A percentile compares a stretch with the other conserved stretches of the same genome.
These are phyloP conservation scores for Globisporangium acanthophoron DNA, from an alignment of 352 stramenopile species.

Conservation along the genomic window DNA sequence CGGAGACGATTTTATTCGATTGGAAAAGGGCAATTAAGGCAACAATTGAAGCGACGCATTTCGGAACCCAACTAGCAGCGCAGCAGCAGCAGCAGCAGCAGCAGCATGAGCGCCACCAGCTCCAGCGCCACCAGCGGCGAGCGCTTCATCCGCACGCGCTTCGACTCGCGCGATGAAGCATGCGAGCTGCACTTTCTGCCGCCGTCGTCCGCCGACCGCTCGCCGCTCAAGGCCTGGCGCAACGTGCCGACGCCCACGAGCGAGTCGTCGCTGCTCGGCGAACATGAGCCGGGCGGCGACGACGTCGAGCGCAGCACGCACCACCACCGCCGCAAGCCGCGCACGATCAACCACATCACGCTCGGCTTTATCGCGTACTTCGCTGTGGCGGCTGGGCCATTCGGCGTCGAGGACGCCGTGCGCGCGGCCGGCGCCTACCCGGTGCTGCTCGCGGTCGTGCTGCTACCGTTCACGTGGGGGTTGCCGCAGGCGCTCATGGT, in stretches of 20 bases:
- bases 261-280: conserved; percentile 30
- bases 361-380: conserved; percentile 85
- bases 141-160: conserved; percentile 49
- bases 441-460: conserved; percentile 61
- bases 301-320: not conserved
- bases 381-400: conserved; percentile 68
- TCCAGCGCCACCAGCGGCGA: not conserved
- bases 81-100: not conserved
- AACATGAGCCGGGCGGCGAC: conserved; percentile 17
- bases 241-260: conserved; percentile 52
- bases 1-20: no score
- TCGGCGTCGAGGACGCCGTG: conserved; percentile 77
- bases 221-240: conserved; percentile 68
- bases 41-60: not conserved
- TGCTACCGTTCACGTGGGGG: conserved; percentile 79
- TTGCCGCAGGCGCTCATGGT: conserved; percentile 83
- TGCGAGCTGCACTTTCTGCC: conserved; percentile 51
- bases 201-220: conserved; percentile 68
- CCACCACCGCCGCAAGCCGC: conserved; percentile 28
- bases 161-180: conserved; percentile 56
- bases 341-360: conserved; percentile 79
- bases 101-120: not conserved
- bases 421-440: conserved; percentile 62
- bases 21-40: no score
- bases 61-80: not conserved